A percentile compares a stretch with the other conserved stretches of the same genome.
phyloP scores from a whole-genome alignment of 805 yeast genomes.

The Komagataella ulmi region DNA sequence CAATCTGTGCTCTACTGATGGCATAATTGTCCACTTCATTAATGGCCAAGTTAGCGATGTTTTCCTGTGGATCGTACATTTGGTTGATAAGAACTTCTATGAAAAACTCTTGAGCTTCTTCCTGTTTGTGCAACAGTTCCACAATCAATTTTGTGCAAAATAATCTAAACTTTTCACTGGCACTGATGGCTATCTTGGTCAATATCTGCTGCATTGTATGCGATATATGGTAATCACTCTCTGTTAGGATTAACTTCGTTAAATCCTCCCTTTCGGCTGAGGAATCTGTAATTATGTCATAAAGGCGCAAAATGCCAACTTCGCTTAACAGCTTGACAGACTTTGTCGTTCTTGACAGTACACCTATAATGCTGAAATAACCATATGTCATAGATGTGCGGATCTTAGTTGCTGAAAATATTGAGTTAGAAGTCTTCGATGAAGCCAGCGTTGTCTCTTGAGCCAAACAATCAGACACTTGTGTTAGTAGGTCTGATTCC shows the following conservation, averaged over 20 bases:
- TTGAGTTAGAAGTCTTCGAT: constrained; percentile 56
- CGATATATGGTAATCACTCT: constrained; percentile 44
- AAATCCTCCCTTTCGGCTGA: constrained; percentile 42
- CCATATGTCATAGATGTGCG: constrained; percentile 60
- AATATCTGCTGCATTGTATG: constrained; percentile 60
- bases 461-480: constrained; percentile 79
- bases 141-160: constrained; percentile 45
- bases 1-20: neutral
- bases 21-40: constrained; percentile 31
- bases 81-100: constrained; percentile 47
- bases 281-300: constrained; percentile 55
- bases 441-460: constrained; percentile 77
- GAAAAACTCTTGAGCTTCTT: constrained; percentile 27
- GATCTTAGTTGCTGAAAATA: constrained; percentile 48
- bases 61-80: constrained; percentile 50
- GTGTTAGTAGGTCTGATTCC: constrained; percentile 73
- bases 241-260: constrained; percentile 41
- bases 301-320: constrained; percentile 76
- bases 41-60: constrained; percentile 45
- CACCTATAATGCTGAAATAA: constrained; percentile 69
- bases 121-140: constrained; percentile 17
- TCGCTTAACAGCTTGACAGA: constrained; percentile 64
- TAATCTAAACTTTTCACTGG: constrained; percentile 35
- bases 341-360: constrained; percentile 38
- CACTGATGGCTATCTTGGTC: constrained; percentile 46